Conservation (phyloP, 129 eudicot genomes). For the Saussurea involucrata region DNA sequence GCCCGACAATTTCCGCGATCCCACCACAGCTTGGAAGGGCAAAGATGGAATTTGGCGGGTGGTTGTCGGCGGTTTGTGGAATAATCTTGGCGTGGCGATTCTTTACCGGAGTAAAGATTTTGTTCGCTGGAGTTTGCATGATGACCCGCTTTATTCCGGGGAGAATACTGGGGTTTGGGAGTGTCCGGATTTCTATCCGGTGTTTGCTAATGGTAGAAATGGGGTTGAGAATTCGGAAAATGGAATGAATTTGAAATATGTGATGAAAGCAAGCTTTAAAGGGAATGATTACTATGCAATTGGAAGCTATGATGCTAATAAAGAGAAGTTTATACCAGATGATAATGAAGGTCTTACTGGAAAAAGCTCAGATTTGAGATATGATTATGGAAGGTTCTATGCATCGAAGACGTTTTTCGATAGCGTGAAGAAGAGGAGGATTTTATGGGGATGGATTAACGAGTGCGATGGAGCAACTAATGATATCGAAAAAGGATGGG, state of each 20-base stretch:
- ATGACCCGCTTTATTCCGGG: slow-evolving; percentile 28
- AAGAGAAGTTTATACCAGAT: slow-evolving; percentile 32
- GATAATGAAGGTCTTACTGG: slow-evolving; percentile 18
- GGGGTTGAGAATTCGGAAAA: slow-evolving; percentile 28
- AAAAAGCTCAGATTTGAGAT: slow-evolving; percentile 22
- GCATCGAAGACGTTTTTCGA: slow-evolving; percentile 46
- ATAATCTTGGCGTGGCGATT: slow-evolving; percentile 22
- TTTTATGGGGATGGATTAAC: slow-evolving; percentile 41
- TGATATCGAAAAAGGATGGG: slow-evolving; percentile 44
- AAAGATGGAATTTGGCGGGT: slow-evolving; percentile 39
- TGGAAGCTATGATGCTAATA: slow-evolving; percentile 28
- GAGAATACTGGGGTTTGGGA: slow-evolving; percentile 30
- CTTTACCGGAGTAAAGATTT: slow-evolving; percentile 32
- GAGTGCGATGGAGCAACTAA: slow-evolving; percentile 23
- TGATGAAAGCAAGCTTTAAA: slow-evolving; percentile 29
- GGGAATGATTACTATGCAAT: slow-evolving; percentile 22
- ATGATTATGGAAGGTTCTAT: slow-evolving; percentile 45
- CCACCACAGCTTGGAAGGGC: slow-evolving; percentile 35
- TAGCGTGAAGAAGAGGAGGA: slow-evolving; percentile 32
- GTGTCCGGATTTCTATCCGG: slow-evolving; percentile 37
- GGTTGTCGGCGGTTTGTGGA: slow-evolving; percentile 22
- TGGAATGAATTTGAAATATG: slow-evolving; percentile 27
- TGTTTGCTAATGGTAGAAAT: slow-evolving; percentile 16
- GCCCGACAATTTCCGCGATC: slow-evolving; percentile 29
- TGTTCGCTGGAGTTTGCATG: slow-evolving; percentile 29